Percentiles rank a stretch among this genome's conserved stretches.
These are phyloP conservation scores for Aspergillus clavatus DNA, from an alignment of 2,329 filamentous ascomycete genomes.

Conservation along the genomic window DNA sequence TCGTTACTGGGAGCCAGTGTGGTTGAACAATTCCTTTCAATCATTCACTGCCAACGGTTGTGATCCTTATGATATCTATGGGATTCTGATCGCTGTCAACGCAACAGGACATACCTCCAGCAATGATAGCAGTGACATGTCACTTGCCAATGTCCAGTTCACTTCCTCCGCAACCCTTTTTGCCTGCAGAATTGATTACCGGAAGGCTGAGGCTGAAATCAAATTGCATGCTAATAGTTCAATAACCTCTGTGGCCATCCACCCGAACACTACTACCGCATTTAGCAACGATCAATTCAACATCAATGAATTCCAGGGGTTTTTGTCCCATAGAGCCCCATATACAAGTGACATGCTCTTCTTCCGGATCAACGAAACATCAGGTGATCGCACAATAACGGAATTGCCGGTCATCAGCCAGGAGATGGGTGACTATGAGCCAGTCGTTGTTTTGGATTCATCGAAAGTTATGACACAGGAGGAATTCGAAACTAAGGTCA, in stretches of 20 bases:
- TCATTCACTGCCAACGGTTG: conserved; percentile 24
- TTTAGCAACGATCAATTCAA: conserved; percentile 24
- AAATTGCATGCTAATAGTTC: conserved; percentile 34
- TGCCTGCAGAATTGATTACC: conserved; percentile 29
- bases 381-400: conserved; percentile 23
- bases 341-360: conserved; percentile 34
- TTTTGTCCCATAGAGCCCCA: conserved; percentile 27
- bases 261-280: conserved; percentile 14
- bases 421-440: conserved; percentile 26
- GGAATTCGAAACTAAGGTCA: conserved; percentile 25
- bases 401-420: conserved; percentile 31
- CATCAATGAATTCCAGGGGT: conserved; percentile 27
- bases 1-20: conserved; percentile 33
- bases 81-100: conserved; percentile 30
- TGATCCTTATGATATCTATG: conserved; percentile 29
- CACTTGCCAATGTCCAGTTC: conserved; percentile 10
- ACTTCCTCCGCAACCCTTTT: conserved; percentile 27
- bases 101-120: conserved; percentile 12
- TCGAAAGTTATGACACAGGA: conserved; percentile 25
- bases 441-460: conserved; percentile 27
- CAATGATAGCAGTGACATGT: conserved; percentile 6
- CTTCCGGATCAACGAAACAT: conserved; percentile 25
- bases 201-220: conserved; percentile 24
- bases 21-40: conserved; percentile 8
- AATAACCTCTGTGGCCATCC: conserved; percentile 22